Evolutionary conservation across 2,329 filamentous ascomycete species (phyloP).

Genomic region (Calonectria honghensis): DNA sequence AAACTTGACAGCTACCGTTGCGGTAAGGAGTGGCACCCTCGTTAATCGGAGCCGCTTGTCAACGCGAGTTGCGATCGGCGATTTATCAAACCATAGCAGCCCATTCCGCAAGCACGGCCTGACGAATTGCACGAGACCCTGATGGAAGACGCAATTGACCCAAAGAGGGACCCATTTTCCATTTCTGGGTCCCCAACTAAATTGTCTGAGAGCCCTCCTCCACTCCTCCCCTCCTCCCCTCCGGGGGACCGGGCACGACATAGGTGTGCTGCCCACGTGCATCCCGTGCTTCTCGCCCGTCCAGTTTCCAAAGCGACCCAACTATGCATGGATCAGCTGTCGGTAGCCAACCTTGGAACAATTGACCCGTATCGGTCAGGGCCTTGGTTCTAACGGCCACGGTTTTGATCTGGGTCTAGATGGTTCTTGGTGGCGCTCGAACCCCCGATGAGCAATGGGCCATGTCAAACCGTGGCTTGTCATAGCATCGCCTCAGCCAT

Average conservation of each 20-base stretch:
- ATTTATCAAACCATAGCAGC: neutral
- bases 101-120: neutral
- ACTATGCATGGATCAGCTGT: constrained; percentile 31
- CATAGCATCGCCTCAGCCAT: constrained; percentile 15
- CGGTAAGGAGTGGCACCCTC: constrained; percentile 1
- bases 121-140: constrained; percentile 20
- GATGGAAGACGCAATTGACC: neutral
- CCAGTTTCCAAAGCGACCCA: neutral
- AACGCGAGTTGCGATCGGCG: constrained; percentile 12
- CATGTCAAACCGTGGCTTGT: constrained; percentile 2
- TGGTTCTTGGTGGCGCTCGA: neutral
- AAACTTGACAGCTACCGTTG: constrained; percentile 3
- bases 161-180: constrained; percentile 6
- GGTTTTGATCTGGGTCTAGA: constrained; percentile 6
- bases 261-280: constrained; percentile 29
- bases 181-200: constrained; percentile 13
- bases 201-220: constrained; percentile 11
- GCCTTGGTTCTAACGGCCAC: constrained; percentile 12
- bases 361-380: neutral
- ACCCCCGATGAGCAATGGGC: neutral
- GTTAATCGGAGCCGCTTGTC: constrained; percentile 33
- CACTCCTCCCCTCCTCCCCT: neutral
- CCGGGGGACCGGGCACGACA: constrained; percentile 26
- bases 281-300: constrained; percentile 8
- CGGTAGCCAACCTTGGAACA: constrained; percentile 9